These are phyloP conservation scores for Suillus plorans DNA, from an alignment of 768 basidiomycete species.

Conservation along the genomic window DNA sequence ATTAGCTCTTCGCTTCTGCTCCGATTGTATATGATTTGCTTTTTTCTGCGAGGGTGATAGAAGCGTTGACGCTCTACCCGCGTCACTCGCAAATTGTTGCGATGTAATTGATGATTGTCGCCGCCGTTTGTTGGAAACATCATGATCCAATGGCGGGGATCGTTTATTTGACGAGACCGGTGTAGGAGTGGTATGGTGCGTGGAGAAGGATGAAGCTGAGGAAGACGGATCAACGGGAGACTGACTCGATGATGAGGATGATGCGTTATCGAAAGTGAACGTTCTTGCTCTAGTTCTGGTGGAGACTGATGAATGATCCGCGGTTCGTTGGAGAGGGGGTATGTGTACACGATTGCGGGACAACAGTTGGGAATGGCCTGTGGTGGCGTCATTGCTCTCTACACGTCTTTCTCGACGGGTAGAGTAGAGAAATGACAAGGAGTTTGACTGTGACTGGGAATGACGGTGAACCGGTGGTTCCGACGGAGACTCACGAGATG, in stretches of 20 bases:
- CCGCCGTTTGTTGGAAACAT: conserved; percentile 33
- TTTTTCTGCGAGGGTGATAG: conserved; percentile 87
- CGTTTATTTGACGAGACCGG: conserved; percentile 21
- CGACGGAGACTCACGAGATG: conserved; percentile 7
- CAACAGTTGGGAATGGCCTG: neutral
- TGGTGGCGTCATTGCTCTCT: conserved; percentile 3
- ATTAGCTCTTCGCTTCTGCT: conserved; percentile 91
- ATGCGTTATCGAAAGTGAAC: conserved; percentile 15
- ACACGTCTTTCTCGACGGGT: conserved; percentile 18
- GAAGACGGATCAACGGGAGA: conserved; percentile 22
- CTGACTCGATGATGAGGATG: conserved; percentile 26
- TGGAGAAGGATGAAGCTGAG: conserved; percentile 15
- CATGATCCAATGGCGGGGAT: conserved; percentile 24
- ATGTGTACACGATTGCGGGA: conserved; percentile 12
- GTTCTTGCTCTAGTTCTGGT: conserved; percentile 12
- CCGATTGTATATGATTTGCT: conserved; percentile 90
- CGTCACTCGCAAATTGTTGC: conserved; percentile 12
- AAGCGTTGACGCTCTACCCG: conserved; percentile 32
- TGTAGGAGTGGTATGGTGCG: conserved; percentile 9
- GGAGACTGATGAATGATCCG: conserved; percentile 11
- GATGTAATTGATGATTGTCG: conserved; percentile 21
- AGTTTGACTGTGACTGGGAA: conserved; percentile 19
- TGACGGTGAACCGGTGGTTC: conserved; percentile 14
- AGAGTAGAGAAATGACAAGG: conserved; percentile 18
- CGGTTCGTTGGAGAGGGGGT: conserved; percentile 19